These are phyloP conservation scores for Priceomyces carsonii DNA, from an alignment of 805 yeast species.

Conservation along the genomic window DNA sequence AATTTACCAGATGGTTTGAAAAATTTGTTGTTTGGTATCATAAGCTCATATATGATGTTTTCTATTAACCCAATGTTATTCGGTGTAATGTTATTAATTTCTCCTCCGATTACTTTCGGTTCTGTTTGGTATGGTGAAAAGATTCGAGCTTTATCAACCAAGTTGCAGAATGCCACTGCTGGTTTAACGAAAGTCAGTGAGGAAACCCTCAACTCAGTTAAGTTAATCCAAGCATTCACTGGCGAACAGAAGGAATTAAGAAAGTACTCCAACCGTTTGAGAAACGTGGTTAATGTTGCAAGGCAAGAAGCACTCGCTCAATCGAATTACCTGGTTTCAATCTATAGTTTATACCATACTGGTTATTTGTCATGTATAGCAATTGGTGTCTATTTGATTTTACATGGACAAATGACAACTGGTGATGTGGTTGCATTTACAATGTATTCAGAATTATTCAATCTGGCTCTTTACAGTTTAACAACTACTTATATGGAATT, in stretches of 20 bases:
- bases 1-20: constrained; percentile 48
- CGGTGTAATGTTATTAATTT: constrained; percentile 44
- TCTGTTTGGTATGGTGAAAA: constrained; percentile 48
- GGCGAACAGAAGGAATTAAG: constrained; percentile 43
- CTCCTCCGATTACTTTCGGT: constrained; percentile 47
- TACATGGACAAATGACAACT: constrained; percentile 45
- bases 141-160: constrained; percentile 39
- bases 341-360: constrained; percentile 41
- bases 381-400: constrained; percentile 42
- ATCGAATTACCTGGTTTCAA: constrained; percentile 44
- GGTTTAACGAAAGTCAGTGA: constrained; percentile 45
- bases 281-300: constrained; percentile 43
- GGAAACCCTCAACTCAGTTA: constrained; percentile 44
- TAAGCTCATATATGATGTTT: constrained; percentile 47
- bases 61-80: constrained; percentile 42
- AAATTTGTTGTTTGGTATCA: constrained; percentile 41
- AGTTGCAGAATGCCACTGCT: constrained; percentile 45
- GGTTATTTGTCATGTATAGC: constrained; percentile 46
- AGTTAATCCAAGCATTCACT: constrained; percentile 44
- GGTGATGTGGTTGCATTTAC: constrained; percentile 50
- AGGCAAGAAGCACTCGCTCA: constrained; percentile 46
- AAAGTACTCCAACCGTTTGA: constrained; percentile 37
- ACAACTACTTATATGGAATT: constrained; percentile 48
- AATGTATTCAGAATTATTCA: constrained; percentile 46
- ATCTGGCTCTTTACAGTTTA: constrained; percentile 44